A percentile compares a stretch with the other conserved stretches of the same genome.
Evolutionary conservation across 2,329 filamentous ascomycete species (phyloP).

Genomic region (Chaetothyriales sp.): DNA sequence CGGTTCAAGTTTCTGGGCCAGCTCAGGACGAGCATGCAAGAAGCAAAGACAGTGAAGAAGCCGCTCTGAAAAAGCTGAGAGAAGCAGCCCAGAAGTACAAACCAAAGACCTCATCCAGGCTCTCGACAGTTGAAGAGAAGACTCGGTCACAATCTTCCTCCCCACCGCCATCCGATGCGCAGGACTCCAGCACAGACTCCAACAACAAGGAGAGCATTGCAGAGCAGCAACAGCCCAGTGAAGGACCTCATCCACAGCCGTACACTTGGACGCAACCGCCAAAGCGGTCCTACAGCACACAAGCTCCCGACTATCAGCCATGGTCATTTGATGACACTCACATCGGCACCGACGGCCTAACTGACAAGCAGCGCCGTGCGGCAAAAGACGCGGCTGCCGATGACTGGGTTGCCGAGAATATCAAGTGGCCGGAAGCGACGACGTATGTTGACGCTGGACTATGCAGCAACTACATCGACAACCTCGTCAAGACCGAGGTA

Average conservation of each 20-base stretch:
- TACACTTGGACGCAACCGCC: too few species aligned
- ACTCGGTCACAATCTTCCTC: background rate
- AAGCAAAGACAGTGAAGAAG: background rate
- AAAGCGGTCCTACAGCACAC: too few species aligned
- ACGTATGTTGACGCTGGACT: background rate
- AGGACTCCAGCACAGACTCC: too few species aligned
- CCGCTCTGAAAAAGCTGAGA: background rate
- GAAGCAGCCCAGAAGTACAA: background rate
- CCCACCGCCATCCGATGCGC: background rate
- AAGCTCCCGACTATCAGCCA: too few species aligned
- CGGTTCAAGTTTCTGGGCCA: background rate
- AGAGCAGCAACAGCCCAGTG: background rate
- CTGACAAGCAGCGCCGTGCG: background rate
- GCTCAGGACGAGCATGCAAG: background rate
- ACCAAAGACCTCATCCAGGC: background rate
- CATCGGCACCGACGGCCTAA: background rate
- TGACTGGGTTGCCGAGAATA: background rate
- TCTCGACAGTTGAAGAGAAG: background rate
- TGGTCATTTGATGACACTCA: too few species aligned
- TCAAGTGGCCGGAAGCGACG: background rate
- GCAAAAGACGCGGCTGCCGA: background rate
- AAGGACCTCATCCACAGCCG: too few species aligned
- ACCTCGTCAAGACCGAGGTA: background rate
- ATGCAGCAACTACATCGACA: background rate
- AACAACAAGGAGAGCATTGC: background rate